phyloP scores from a whole-genome alignment of 192 early-diverging fungal genomes.

The Chytriomyces sp. region DNA sequence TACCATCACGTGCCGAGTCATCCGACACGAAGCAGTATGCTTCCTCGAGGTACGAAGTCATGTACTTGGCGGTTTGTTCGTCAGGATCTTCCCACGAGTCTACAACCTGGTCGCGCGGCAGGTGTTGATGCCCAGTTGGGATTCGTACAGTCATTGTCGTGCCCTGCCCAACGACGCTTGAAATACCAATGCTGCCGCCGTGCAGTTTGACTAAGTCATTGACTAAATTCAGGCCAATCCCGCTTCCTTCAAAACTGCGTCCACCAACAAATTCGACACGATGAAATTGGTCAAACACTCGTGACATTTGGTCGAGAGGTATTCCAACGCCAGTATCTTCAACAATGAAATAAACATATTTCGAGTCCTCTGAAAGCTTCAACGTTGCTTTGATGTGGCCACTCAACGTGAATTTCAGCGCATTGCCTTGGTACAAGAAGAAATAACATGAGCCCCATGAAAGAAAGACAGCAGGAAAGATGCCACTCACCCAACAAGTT shows the following conservation, averaged over 20 bases:
- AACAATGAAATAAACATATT: slow-evolving; percentile 37
- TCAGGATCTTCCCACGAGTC: slow-evolving; percentile 32
- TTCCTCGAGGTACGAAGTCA: neutral
- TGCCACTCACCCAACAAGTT: slow-evolving; percentile 59
- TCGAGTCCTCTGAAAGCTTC: slow-evolving; percentile 40
- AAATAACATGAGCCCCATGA: slow-evolving; percentile 20
- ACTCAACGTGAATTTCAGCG: slow-evolving; percentile 55
- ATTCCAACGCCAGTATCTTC: slow-evolving; percentile 61
- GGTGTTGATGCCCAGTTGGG: slow-evolving; percentile 55
- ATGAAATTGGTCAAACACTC: slow-evolving; percentile 67
- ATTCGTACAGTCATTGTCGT: slow-evolving; percentile 56
- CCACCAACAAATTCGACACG: slow-evolving; percentile 60
- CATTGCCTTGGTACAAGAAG: slow-evolving; percentile 53
- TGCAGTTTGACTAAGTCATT: slow-evolving; percentile 62
- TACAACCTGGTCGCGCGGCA: slow-evolving; percentile 45
- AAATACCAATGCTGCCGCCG: slow-evolving; percentile 52
- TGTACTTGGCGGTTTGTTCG: slow-evolving; percentile 34
- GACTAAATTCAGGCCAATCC: slow-evolving; percentile 63
- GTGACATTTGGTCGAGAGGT: slow-evolving; percentile 47
- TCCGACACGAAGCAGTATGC: neutral
- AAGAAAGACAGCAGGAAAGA: slow-evolving; percentile 9
- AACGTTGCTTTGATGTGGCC: slow-evolving; percentile 46
- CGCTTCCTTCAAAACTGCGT: slow-evolving; percentile 63
- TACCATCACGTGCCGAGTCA: neutral
- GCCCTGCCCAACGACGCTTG: slow-evolving; percentile 50